Percentiles rank a stretch among this genome's conserved stretches.
These are phyloP conservation scores for Wickerhamomyces hampshirensis DNA, from an alignment of 805 yeast species.

Conservation along the genomic window DNA sequence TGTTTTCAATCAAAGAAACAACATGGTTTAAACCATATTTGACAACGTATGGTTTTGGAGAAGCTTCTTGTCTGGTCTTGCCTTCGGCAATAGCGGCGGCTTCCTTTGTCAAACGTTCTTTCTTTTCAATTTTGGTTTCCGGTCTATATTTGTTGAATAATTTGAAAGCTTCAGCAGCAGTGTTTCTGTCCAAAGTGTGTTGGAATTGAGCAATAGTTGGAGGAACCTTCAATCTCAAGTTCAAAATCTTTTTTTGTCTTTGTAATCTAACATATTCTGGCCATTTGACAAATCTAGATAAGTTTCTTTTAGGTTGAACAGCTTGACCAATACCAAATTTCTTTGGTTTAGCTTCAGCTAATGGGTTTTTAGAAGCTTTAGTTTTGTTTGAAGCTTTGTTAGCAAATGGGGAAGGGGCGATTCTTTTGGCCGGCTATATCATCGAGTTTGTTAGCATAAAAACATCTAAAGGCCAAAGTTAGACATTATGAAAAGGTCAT, in stretches of 20 bases:
- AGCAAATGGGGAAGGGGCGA: slow-evolving; percentile 98
- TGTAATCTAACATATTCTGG: slow-evolving; percentile 97
- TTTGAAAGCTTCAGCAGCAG: slow-evolving; percentile 96
- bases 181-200: slow-evolving; percentile 95
- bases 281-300: slow-evolving; percentile 97
- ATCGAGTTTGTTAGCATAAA: slow-evolving; percentile 31
- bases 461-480: background rate
- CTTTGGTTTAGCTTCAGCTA: slow-evolving; percentile 85
- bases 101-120: slow-evolving; percentile 97
- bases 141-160: slow-evolving; percentile 99
- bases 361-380: slow-evolving; percentile 72
- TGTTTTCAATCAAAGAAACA: slow-evolving; percentile 94
- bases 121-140: slow-evolving; percentile 95
- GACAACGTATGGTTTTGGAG: slow-evolving; percentile 94
- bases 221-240: slow-evolving; percentile 96
- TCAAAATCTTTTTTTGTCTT: slow-evolving; percentile 97
- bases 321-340: slow-evolving; percentile 96
- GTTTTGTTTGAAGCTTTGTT: slow-evolving; percentile 58
- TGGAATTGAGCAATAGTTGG: slow-evolving; percentile 98
- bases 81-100: slow-evolving; percentile 99
- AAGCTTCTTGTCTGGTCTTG: slow-evolving; percentile 93
- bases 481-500: background rate
- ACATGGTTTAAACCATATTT: slow-evolving; percentile 99
- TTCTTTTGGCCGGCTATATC: slow-evolving; percentile 62
- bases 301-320: slow-evolving; percentile 92